Evolutionary conservation across 257 asterid species (phyloP).

Genomic region (Nicotiana attenuata): DNA sequence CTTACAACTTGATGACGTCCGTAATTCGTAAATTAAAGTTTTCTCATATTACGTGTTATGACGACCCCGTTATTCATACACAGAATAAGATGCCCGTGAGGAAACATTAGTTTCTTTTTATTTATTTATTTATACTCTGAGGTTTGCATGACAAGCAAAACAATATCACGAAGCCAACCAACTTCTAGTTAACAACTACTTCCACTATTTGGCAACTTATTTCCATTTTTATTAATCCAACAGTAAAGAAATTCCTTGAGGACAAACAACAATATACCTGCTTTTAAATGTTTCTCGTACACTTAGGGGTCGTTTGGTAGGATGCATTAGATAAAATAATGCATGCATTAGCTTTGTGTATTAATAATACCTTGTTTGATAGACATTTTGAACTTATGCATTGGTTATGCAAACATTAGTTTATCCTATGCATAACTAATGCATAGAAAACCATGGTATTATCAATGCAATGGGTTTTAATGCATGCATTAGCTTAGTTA

Average conservation of each 20-base stretch:
- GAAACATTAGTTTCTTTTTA: neutral
- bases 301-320: no score
- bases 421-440: no score
- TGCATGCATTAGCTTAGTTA: no score
- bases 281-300: neutral
- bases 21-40: neutral
- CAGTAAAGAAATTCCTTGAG: neutral
- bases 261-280: neutral
- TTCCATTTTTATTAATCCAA: neutral
- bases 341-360: no score
- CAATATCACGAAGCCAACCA: neutral
- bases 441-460: no score
- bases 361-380: no score
- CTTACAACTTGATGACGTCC: slow-evolving; percentile 1
- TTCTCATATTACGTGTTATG: neutral
- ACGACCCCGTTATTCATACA: neutral
- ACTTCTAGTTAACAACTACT: neutral
- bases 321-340: no score
- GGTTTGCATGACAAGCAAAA: neutral
- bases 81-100: neutral
- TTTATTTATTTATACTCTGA: neutral
- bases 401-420: no score
- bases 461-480: no score
- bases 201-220: neutral
- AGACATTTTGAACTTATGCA: no score